Evolutionary conservation across 2,329 filamentous ascomycete genomes (phyloP).

Genomic region (Fusarium tupiense): DNA sequence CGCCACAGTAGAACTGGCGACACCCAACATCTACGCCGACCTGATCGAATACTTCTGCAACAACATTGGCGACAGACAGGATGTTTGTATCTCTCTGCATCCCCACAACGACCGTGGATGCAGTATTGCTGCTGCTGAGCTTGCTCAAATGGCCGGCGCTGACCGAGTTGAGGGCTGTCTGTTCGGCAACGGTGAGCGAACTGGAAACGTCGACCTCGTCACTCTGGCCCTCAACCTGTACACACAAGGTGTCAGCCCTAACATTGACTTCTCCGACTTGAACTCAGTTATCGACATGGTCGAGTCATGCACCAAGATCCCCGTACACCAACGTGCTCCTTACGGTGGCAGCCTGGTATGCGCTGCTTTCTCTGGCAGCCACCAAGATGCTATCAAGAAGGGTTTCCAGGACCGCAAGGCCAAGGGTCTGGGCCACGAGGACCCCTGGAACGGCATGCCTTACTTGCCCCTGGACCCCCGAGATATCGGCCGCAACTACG

Average conservation of each 20-base stretch:
- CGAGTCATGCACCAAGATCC: slow-evolving; percentile 94
- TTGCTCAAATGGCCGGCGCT: slow-evolving; percentile 96
- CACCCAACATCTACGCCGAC: slow-evolving; percentile 95
- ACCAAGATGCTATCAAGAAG: slow-evolving; percentile 98
- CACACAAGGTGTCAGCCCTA: slow-evolving; percentile 85
- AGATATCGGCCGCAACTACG: slow-evolving; percentile 96
- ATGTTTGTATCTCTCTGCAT: slow-evolving; percentile 87
- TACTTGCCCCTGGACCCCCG: slow-evolving; percentile 93
- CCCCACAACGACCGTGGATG: slow-evolving; percentile 95
- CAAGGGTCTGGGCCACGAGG: slow-evolving; percentile 66
- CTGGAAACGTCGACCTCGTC: slow-evolving; percentile 94
- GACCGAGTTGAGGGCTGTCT: slow-evolving; percentile 94
- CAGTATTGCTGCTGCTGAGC: slow-evolving; percentile 86
- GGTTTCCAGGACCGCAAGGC: slow-evolving; percentile 78
- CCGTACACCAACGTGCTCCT: slow-evolving; percentile 86
- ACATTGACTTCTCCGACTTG: slow-evolving; percentile 89
- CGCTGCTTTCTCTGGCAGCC: slow-evolving; percentile 89
- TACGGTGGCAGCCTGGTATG: slow-evolving; percentile 92
- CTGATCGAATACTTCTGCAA: slow-evolving; percentile 96
- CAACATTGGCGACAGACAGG: slow-evolving; percentile 85
- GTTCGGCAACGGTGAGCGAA: slow-evolving; percentile 92
- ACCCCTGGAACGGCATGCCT: slow-evolving; percentile 79
- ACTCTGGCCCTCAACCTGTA: slow-evolving; percentile 94
- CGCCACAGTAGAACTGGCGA: slow-evolving; percentile 93
- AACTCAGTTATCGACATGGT: slow-evolving; percentile 87